Base-by-base conservation (phyloP, 2,329 filamentous ascomycete genomes). In the Saccharata proteae region DNA sequence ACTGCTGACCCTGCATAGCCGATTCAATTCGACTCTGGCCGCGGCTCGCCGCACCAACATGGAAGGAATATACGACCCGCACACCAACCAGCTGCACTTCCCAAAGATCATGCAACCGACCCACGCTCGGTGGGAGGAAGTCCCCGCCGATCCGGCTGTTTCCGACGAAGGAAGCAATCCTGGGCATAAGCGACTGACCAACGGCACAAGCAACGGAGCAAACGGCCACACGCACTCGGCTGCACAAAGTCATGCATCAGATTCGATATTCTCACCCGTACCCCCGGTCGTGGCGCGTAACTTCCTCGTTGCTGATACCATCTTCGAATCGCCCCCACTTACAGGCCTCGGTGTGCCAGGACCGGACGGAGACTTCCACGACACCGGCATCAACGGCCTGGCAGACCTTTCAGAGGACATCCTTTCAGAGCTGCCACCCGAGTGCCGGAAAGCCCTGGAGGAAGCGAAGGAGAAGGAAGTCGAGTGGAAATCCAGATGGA, bases 81-180 rank as follows among this genome's bases (percentile, higher is more conserved):
- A 96, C 59, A 96, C 90, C 32, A 98, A 98, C 54, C 59, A 71
- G 37, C 80, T 94, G 69, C 83, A 90, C 49, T 92, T 80, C 50
- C 88, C 90, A 0, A 73, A 74, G 39, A 80, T 70, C 47, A 93
- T 85, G 71, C 90, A 98, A 54, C 84, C 90, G 3, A 90, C 84
- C 3, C 81, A 84, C 44, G 84, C 76, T 7, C 77, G 78, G 37
- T 85, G 86, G 63, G 82, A 90, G 57, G 74, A 79, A 38, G 64
- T 92, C 3, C 54, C 68, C 2, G 49, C 59, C n/a, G 43, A 49
- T 18, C 23, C 37, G 15, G 32, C 34, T 16, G 36, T 34, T 18
- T 25, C 16, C 12, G 32, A 30, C 14, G 42, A 50, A 33, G 47
- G 40, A 26, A 51, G 47, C 6, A 10, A 15, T 13, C 17, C 26